These are phyloP conservation scores for Dothistroma septosporum DNA, from an alignment of 2,329 filamentous ascomycete species.

Conservation along the genomic window DNA sequence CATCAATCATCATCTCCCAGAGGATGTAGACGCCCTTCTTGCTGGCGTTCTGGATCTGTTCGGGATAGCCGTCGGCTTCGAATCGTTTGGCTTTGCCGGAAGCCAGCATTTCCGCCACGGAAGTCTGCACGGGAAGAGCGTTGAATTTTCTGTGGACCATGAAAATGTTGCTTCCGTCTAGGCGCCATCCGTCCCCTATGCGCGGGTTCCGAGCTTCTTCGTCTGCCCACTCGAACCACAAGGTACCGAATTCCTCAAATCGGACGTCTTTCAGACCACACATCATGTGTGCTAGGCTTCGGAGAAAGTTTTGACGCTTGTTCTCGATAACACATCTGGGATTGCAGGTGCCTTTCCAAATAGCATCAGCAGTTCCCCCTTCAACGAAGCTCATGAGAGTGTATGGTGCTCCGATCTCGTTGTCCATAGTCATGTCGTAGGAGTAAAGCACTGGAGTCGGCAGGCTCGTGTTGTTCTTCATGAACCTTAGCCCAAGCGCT, in stretches of 20 bases:
- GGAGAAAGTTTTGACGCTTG: constrained; percentile 15
- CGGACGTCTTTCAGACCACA: constrained; percentile 5
- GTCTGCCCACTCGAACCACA: constrained; percentile 9
- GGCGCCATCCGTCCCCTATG: constrained; percentile 10
- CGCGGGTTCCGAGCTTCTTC: constrained; percentile 1
- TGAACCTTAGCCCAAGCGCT: constrained; percentile 18
- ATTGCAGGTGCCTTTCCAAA: constrained; percentile 7
- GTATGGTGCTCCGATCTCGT: constrained; percentile 20
- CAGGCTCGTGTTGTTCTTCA: constrained; percentile 14
- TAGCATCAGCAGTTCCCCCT: constrained; percentile 4
- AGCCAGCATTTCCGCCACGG: constrained; percentile 11
- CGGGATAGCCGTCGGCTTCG: constrained; percentile 5
- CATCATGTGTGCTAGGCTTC: constrained; percentile 15
- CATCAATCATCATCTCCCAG: constrained; percentile 18
- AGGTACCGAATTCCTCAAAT: constrained; percentile 12
- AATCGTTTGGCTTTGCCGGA: constrained; percentile 12
- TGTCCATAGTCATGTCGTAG: constrained; percentile 14
- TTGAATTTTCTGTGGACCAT: constrained; percentile 13
- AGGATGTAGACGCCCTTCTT: constrained; percentile 11
- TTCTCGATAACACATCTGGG: constrained; percentile 6
- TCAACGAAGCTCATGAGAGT: constrained; percentile 18
- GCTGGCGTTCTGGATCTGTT: constrained; percentile 1
- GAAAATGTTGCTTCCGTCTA: constrained; percentile 15
- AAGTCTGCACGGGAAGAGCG: constrained; percentile 2
- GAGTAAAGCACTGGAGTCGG: constrained; percentile 16